These are phyloP conservation scores for Codiaeum variegatum DNA, from an alignment of 441 rosid genomes.

Conservation along the genomic window DNA sequence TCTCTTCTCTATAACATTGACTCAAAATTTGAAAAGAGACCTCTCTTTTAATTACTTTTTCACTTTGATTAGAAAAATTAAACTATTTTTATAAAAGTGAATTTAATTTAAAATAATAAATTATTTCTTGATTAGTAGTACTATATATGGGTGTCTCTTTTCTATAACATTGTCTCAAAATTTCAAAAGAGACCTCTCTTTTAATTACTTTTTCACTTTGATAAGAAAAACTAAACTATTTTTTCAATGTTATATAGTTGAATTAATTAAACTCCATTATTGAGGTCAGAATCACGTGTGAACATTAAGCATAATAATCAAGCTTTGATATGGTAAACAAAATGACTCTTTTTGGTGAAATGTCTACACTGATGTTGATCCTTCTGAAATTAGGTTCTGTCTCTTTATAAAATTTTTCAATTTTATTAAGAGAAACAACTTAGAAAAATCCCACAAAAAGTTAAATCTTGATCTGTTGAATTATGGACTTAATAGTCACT, in stretches of 20 bases:
- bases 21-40: background rate
- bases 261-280: background rate
- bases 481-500: slow-evolving; percentile 7
- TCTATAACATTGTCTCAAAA: no score
- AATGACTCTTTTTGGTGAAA: background rate
- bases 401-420: background rate
- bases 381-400: background rate
- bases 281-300: background rate
- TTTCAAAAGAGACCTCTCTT: background rate
- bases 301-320: slow-evolving; percentile 12
- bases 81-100: background rate
- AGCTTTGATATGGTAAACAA: slow-evolving; percentile 15
- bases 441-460: background rate
- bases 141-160: no score
- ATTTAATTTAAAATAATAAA: no score
- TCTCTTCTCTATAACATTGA: no score
- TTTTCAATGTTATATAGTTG: background rate
- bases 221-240: background rate
- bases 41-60: background rate
- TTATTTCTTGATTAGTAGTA: no score
- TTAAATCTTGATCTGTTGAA: background rate
- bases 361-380: background rate
- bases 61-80: background rate
- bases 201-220: background rate
- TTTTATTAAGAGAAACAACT: background rate